These are phyloP conservation scores for Coniochaeta sp. DNA, from an alignment of 2,329 filamentous ascomycete species.

Conservation along the genomic window DNA sequence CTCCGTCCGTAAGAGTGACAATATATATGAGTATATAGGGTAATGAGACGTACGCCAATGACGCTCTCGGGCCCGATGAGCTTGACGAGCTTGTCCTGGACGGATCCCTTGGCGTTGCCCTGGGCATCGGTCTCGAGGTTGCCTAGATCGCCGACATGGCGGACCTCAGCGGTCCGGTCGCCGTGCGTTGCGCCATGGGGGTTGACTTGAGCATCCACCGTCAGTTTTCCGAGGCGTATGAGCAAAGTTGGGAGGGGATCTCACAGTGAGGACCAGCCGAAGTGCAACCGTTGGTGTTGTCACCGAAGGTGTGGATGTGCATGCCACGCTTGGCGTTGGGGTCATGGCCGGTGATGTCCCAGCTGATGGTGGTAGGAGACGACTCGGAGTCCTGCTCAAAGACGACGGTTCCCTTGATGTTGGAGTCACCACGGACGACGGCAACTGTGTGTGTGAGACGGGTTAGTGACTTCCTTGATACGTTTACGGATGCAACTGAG, in stretches of 20 bases:
- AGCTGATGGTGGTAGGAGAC: conserved; percentile 77
- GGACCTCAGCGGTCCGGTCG: conserved; percentile 70
- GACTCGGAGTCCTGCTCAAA: conserved; percentile 89
- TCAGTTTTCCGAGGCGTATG: neutral
- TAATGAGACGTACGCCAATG: conserved; percentile 63
- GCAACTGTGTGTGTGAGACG: conserved; percentile 54
- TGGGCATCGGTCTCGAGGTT: conserved; percentile 94
- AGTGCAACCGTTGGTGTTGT: conserved; percentile 99
- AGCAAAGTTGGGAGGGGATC: conserved; percentile 22
- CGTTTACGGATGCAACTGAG: neutral
- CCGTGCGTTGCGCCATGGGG: conserved; percentile 89
- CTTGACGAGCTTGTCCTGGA: conserved; percentile 80
- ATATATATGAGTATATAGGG: neutral
- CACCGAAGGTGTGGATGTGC: conserved; percentile 98
- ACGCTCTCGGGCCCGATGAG: conserved; percentile 93
- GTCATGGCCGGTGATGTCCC: conserved; percentile 89
- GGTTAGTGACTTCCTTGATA: neutral
- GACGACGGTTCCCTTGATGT: conserved; percentile 84
- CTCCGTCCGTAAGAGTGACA: no score
- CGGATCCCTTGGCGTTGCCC: conserved; percentile 79
- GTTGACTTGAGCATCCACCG: conserved; percentile 61
- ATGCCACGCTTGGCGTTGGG: conserved; percentile 94
- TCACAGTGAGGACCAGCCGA: conserved; percentile 95
- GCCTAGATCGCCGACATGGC: conserved; percentile 95
- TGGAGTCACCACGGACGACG: conserved; percentile 96